A percentile compares a stretch with the other conserved stretches of the same genome.
Evolutionary conservation across 1,139 yeast species (phyloP).

Genomic region (Lodderomyces theae): DNA sequence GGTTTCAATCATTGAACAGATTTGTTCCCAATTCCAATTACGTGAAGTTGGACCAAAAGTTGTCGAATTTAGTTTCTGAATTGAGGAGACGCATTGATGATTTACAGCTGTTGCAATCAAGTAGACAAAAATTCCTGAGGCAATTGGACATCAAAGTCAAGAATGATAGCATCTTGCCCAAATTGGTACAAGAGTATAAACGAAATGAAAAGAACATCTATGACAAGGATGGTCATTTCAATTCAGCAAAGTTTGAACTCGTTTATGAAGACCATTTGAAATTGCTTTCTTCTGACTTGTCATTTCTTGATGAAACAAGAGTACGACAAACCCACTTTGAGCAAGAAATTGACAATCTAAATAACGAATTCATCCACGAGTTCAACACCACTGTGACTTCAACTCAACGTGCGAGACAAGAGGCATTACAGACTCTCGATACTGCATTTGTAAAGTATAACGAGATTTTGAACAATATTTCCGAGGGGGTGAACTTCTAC

Average conservation of each 20-base stretch:
- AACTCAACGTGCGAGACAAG: constrained; percentile 39
- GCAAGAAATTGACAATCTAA: constrained; percentile 39
- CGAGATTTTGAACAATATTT: constrained; percentile 58
- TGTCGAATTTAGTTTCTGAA: constrained; percentile 36
- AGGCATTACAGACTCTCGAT: constrained; percentile 54
- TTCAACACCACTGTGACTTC: constrained; percentile 20
- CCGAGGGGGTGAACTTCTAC: constrained; percentile 72
- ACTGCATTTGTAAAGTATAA: constrained; percentile 50
- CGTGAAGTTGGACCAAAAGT: constrained; percentile 38
- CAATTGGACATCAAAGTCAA: constrained; percentile 44
- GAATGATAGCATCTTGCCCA: constrained; percentile 51
- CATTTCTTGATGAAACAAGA: constrained; percentile 35
- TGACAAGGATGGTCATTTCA: constrained; percentile 20
- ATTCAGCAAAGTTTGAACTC: constrained; percentile 30
- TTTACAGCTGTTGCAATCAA: constrained; percentile 24
- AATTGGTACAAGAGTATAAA: constrained; percentile 47
- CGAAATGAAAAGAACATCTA: constrained; percentile 19
- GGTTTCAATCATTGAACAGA: constrained; percentile 37
- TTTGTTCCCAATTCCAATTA: constrained; percentile 52
- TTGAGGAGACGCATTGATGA: constrained; percentile 39
- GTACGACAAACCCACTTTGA: constrained; percentile 44
- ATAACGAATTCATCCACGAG: constrained; percentile 31
- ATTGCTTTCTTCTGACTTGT: constrained; percentile 40
- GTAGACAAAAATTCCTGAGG: constrained; percentile 40
- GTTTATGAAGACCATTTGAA: constrained; percentile 37